A percentile compares a stretch with the other conserved stretches of the same genome.
These are phyloP conservation scores for Puccinia brachypodii DNA, from an alignment of 1,284 basidiomycete genomes.

Conservation along the genomic window DNA sequence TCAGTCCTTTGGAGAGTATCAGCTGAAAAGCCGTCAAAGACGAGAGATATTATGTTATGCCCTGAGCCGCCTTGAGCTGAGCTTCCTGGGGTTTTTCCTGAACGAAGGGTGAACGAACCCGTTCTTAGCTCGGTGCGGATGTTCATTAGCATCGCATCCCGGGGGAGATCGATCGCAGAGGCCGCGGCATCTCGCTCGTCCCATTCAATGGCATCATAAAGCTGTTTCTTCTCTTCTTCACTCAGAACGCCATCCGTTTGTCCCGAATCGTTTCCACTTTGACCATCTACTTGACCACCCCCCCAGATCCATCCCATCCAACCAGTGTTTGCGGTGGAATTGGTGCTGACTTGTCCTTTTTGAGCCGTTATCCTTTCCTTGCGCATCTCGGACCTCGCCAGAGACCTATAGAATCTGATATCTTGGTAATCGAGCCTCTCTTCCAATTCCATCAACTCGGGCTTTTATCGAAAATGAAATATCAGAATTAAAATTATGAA, in stretches of 20 bases:
- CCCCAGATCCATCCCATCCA: slow-evolving; percentile 89
- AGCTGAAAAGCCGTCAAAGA: slow-evolving; percentile 86
- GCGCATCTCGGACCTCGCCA: slow-evolving; percentile 82
- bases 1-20: slow-evolving; percentile 81
- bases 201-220: slow-evolving; percentile 92
- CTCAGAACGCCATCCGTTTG: slow-evolving; percentile 71
- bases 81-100: slow-evolving; percentile 57
- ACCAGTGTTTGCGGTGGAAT: slow-evolving; percentile 62
- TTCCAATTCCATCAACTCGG: slow-evolving; percentile 71
- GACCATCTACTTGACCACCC: slow-evolving; percentile 52
- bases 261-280: slow-evolving; percentile 56
- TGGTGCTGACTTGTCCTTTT: slow-evolving; percentile 58
- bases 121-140: slow-evolving; percentile 77
- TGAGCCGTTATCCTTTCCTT: slow-evolving; percentile 72
- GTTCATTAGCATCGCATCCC: slow-evolving; percentile 77
- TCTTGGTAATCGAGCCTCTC: slow-evolving; percentile 86
- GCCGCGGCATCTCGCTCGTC: slow-evolving; percentile 71
- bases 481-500: not conserved
- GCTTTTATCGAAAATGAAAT: slow-evolving; percentile 35
- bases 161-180: slow-evolving; percentile 66
- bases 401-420: slow-evolving; percentile 94
- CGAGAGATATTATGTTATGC: slow-evolving; percentile 78
- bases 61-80: not conserved
- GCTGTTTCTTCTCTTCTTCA: slow-evolving; percentile 85
- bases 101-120: slow-evolving; percentile 78